Base-by-base conservation (phyloP, 306 rosid species). In the Macrotyloma uniflorum region DNA sequence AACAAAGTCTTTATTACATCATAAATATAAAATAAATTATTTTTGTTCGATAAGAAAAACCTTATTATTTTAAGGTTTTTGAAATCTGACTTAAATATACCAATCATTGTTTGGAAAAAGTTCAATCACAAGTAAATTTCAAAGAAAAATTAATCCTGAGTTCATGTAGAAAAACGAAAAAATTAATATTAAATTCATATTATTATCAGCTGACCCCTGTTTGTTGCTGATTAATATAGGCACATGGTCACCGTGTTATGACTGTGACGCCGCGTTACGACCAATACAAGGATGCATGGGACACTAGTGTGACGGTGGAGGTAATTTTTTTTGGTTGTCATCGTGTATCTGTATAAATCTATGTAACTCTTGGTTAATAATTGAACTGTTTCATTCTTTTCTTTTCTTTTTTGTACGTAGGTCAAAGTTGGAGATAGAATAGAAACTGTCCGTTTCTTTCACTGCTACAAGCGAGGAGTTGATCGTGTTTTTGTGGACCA, bases 221-320 rank as follows among this genome's bases (percentile, higher is more conserved):
- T 62, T 73, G 61, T 23, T 79, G 78, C 61, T 51, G 43, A 69
- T 68, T 76, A 20, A 57, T 74, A 19, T 42, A 86, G 97, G 93
- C 87, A 36, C 46, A 71, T 36, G 93, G 97, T 40, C 95, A 92
- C 79, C 90, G 97, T 24, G 95, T 88, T 72, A 92, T 92, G 97
- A 87, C 93, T 0, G 62, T 92, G 22, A 70, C 95, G 2, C 97
- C 97, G 0, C 91, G 97, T 33, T 88, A 90, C 65, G 97, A 92
- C 13, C 97, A 92, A 72, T 92, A 92, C 87, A 83, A 86, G 72
- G 97, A 92, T 78, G 95, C 93, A 57, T 92, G 97, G 97, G 97
- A 90, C 74, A 90, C 97, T 15, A n/a, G 47, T 53, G 91, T 90
- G 0, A 0, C 1, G 6, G 76, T 75, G 35, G 90, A 92, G 97